These are phyloP conservation scores for Pythium plurisporium DNA, from an alignment of 352 stramenopile genomes.

Conservation along the genomic window DNA sequence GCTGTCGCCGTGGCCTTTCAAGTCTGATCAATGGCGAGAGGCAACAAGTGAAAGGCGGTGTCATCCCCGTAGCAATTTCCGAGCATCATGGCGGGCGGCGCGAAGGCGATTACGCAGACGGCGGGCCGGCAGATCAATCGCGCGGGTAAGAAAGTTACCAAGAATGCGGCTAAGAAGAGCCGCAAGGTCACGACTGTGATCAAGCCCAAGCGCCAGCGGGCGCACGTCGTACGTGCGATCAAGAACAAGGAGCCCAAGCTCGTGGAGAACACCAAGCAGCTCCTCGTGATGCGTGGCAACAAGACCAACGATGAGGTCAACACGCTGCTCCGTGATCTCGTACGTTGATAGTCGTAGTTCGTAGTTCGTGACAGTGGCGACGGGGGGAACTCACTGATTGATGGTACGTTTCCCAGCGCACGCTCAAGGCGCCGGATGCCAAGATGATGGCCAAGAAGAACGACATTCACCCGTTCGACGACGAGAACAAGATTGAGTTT, in stretches of 20 bases:
- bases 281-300: slow-evolving; percentile 87
- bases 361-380: too few species aligned
- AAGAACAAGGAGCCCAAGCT: slow-evolving; percentile 91
- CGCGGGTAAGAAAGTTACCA: slow-evolving; percentile 57
- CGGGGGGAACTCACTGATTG: too few species aligned
- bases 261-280: slow-evolving; percentile 89
- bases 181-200: slow-evolving; percentile 63
- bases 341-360: too few species aligned
- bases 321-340: slow-evolving; percentile 76
- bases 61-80: neutral
- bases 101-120: slow-evolving; percentile 65
- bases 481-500: slow-evolving; percentile 92
- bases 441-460: slow-evolving; percentile 93
- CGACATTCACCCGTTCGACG: slow-evolving; percentile 93
- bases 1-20: slow-evolving; percentile 23
- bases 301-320: slow-evolving; percentile 86
- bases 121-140: slow-evolving; percentile 66
- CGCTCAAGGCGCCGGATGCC: slow-evolving; percentile 82
- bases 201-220: slow-evolving; percentile 81
- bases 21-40: slow-evolving; percentile 8
- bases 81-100: slow-evolving; percentile 49
- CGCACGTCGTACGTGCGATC: slow-evolving; percentile 71
- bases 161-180: slow-evolving; percentile 64
- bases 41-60: slow-evolving; percentile 21
- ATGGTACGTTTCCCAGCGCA: too few species aligned